Evolutionary conservation across 768 basidiomycete genomes (phyloP).

Genomic region (Amanita molliuscula): DNA sequence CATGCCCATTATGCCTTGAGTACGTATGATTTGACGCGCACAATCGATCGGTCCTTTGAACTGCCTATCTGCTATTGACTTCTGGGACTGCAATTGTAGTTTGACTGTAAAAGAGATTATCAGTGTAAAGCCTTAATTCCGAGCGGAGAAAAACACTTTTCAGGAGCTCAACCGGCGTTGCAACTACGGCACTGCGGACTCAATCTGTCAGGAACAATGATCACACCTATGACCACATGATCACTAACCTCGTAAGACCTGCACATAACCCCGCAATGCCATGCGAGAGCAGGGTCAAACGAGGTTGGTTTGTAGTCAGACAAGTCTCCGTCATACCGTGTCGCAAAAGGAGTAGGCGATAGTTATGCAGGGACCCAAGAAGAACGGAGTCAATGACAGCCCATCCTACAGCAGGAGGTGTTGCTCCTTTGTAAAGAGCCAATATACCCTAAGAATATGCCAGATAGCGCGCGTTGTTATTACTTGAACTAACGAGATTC

Average conservation of each 20-base stretch:
- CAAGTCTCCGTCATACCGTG: constrained; percentile 42
- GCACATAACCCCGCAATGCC: constrained; percentile 59
- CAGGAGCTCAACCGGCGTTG: constrained; percentile 57
- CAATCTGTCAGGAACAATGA: constrained; percentile 7
- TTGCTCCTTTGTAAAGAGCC: constrained; percentile 67
- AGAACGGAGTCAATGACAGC: constrained; percentile 63
- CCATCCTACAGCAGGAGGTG: constrained; percentile 67
- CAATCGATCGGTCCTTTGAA: constrained; percentile 62
- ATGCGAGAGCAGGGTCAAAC: constrained; percentile 55
- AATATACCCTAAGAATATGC: constrained; percentile 34
- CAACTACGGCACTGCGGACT: constrained; percentile 44
- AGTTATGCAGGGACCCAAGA: constrained; percentile 63
- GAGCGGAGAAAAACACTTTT: constrained; percentile 25
- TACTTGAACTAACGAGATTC: constrained; percentile 5
- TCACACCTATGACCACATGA: constrained; percentile 15
- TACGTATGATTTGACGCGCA: constrained; percentile 47
- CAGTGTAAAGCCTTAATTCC: background rate
- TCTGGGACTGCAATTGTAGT: constrained; percentile 57
- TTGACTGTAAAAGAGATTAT: constrained; percentile 32
- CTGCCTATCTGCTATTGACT: constrained; percentile 36
- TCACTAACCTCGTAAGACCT: constrained; percentile 54
- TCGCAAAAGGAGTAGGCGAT: constrained; percentile 48
- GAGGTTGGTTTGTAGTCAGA: constrained; percentile 30
- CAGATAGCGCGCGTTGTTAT: background rate
- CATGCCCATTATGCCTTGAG: constrained; percentile 54